Percentiles rank a stretch among this genome's conserved stretches.
These are phyloP conservation scores for Fusarium sp. DNA, from an alignment of 2,329 filamentous ascomycete species.

Conservation along the genomic window DNA sequence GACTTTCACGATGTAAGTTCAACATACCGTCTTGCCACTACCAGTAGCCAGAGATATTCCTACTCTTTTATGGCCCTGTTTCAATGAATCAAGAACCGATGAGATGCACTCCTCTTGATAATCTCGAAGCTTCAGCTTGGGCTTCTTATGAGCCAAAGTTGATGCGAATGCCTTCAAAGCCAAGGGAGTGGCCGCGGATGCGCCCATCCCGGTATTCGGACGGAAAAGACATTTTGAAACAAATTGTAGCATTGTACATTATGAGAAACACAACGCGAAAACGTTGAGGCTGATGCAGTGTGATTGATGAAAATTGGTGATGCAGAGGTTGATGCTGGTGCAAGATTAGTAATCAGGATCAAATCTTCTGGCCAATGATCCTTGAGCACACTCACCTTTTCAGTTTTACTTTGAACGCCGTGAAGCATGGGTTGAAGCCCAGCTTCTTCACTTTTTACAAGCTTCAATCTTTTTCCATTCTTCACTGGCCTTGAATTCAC, in stretches of 20 bases:
- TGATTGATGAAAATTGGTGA: slow-evolving; percentile 7
- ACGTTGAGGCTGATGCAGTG: slow-evolving; percentile 14
- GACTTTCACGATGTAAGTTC: background rate
- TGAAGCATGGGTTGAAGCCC: slow-evolving; percentile 19
- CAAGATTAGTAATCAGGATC: slow-evolving; percentile 37
- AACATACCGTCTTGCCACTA: slow-evolving; percentile 83
- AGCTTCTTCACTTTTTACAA: background rate
- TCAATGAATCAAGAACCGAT: slow-evolving; percentile 77
- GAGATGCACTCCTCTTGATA: slow-evolving; percentile 95
- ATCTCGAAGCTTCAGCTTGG: slow-evolving; percentile 73
- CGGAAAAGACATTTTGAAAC: slow-evolving; percentile 45
- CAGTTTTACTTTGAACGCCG: slow-evolving; percentile 9
- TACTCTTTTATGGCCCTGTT: slow-evolving; percentile 79
- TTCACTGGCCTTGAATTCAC: slow-evolving; percentile 3
- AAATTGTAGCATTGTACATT: slow-evolving; percentile 54
- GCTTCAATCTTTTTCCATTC: background rate
- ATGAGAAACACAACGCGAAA: slow-evolving; percentile 33
- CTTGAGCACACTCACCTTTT: background rate
- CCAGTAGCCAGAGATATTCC: slow-evolving; percentile 90
- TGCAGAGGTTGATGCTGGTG: background rate
- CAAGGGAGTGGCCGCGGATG: slow-evolving; percentile 10
- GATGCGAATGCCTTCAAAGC: slow-evolving; percentile 42
- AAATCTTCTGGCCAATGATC: background rate
- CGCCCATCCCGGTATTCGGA: slow-evolving; percentile 23
- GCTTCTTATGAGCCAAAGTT: slow-evolving; percentile 24